Evolutionary conservation across 768 basidiomycete genomes (phyloP).

Genomic region (Psilocybe tampanensis): DNA sequence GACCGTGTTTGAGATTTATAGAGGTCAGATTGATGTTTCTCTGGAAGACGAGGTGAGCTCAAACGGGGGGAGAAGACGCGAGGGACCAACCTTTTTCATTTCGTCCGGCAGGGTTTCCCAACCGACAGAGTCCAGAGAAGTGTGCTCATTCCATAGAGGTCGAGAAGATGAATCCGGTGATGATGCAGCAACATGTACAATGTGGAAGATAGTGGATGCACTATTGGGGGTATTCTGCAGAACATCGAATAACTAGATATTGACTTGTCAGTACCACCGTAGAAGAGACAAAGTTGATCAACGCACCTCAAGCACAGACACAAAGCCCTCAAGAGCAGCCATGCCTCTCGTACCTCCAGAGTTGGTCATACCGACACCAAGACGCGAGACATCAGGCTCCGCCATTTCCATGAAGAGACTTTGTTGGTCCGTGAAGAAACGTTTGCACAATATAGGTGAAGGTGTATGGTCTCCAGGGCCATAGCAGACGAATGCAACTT

Average conservation of each 20-base stretch:
- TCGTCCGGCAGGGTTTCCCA: constrained; percentile 68
- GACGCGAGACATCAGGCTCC: constrained; percentile 38
- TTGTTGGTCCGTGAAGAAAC: constrained; percentile 53
- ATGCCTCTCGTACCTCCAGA: constrained; percentile 53
- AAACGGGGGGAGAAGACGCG: neutral
- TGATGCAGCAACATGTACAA: constrained; percentile 64
- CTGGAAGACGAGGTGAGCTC: constrained; percentile 31
- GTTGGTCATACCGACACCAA: constrained; percentile 61
- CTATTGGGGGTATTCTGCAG: constrained; percentile 27
- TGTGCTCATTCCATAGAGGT: constrained; percentile 56
- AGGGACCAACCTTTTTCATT: constrained; percentile 54
- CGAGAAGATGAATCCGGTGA: constrained; percentile 55
- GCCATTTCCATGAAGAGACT: constrained; percentile 49
- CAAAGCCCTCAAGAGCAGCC: constrained; percentile 72
- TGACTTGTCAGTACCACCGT: neutral
- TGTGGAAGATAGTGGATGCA: constrained; percentile 31
- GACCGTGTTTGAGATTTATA: constrained; percentile 44
- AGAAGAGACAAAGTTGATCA: neutral
- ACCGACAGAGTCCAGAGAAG: constrained; percentile 48
- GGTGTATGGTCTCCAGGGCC: constrained; percentile 59
- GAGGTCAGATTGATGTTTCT: constrained; percentile 60
- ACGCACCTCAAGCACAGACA: constrained; percentile 69
- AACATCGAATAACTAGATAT: constrained; percentile 43
- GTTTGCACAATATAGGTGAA: constrained; percentile 55
- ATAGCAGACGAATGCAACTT: constrained; percentile 62